A percentile compares a stretch with the other conserved stretches of the same genome.
phyloP scores from a whole-genome alignment of 2,329 filamentous ascomycete species.

The Chaetomiaceae sp. region DNA sequence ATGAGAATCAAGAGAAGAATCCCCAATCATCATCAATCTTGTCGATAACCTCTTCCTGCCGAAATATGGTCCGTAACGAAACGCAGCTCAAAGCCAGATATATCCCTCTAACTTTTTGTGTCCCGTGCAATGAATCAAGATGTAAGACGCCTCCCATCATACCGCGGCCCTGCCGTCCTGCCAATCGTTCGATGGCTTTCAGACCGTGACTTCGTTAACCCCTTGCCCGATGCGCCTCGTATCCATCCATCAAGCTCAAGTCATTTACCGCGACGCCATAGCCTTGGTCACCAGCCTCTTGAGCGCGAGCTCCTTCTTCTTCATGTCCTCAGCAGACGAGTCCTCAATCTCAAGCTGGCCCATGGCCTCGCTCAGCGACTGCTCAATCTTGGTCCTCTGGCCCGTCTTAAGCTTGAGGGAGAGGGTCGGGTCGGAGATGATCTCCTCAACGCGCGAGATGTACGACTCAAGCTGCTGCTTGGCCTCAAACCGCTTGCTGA shows the following conservation, averaged over 20 bases:
- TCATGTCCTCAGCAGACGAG: conserved; percentile 83
- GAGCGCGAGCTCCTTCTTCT: conserved; percentile 98
- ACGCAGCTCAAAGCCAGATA: conserved; percentile 17
- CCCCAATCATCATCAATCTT: conserved; percentile 21
- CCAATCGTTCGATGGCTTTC: conserved; percentile 16
- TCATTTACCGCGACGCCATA: conserved; percentile 78
- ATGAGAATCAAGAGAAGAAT: conserved; percentile 21
- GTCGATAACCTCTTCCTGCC: conserved; percentile 14
- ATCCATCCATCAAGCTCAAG: conserved; percentile 15
- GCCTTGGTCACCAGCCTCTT: conserved; percentile 99
- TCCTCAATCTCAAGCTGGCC: conserved; percentile 94
- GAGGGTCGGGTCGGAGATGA: conserved; percentile 91
- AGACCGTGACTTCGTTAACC: conserved; percentile 23
- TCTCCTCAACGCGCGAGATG: conserved; percentile 98
- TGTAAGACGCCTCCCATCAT: conserved; percentile 25
- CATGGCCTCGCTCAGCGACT: conserved; percentile 95
- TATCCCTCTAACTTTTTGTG: conserved; percentile 21
- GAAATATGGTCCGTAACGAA: conserved; percentile 17
- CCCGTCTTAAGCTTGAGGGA: conserved; percentile 97
- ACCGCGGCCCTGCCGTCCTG: conserved; percentile 16
- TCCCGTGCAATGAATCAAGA: conserved; percentile 23
- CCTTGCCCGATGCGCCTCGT: conserved; percentile 17
- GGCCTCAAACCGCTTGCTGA: conserved; percentile 99
- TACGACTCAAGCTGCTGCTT: conserved; percentile 99
- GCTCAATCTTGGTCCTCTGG: conserved; percentile 99